These are phyloP conservation scores for Colletotrichum sp. DNA, from an alignment of 2,329 filamentous ascomycete genomes.

Conservation along the genomic window DNA sequence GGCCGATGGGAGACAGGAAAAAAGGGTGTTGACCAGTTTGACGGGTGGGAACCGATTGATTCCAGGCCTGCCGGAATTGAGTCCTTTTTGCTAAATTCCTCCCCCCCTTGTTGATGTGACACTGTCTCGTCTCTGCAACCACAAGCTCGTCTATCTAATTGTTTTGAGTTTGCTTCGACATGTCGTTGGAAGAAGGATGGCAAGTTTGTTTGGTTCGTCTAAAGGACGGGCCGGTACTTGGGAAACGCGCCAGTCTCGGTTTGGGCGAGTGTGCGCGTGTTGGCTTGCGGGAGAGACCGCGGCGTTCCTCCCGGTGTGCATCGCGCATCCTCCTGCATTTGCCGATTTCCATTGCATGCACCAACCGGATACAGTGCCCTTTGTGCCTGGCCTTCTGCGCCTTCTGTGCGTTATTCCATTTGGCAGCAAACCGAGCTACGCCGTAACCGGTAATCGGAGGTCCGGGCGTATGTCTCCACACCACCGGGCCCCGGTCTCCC, in stretches of 20 bases:
- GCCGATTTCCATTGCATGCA: background rate
- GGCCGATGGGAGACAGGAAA: background rate
- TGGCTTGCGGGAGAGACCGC: background rate
- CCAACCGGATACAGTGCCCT: background rate
- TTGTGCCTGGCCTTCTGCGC: background rate
- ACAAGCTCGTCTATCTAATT: background rate
- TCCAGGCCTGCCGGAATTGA: background rate
- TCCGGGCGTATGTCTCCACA: background rate
- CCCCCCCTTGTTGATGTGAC: background rate
- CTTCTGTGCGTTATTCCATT: background rate
- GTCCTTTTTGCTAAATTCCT: background rate
- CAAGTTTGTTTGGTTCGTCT: background rate
- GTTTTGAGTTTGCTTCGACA: background rate
- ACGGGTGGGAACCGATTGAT: background rate
- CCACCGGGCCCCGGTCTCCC: background rate
- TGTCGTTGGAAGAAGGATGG: background rate
- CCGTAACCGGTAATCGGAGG: background rate
- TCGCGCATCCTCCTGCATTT: background rate
- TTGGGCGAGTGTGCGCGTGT: background rate
- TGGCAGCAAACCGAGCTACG: background rate
- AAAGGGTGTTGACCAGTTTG: background rate
- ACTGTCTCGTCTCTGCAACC: background rate
- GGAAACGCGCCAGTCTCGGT: background rate
- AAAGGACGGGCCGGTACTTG: background rate
- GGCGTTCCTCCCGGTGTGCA: background rate